Base-by-base conservation (phyloP, 352 stramenopile species). In the Pythium biforme region DNA sequence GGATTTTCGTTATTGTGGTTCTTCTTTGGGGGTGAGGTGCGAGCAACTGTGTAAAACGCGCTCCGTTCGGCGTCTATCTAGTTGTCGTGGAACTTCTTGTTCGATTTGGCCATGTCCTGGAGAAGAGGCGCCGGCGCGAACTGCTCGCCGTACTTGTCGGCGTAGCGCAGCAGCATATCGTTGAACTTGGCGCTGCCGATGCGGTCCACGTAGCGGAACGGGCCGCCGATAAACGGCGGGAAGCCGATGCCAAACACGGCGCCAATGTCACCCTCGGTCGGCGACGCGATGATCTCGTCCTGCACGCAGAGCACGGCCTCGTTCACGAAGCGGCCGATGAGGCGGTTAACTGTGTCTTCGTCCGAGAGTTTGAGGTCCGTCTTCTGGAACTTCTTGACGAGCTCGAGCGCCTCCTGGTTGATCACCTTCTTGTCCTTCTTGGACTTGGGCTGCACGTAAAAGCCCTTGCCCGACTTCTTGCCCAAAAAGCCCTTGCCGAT, bases 201-300 rank as follows among this genome's bases (percentile, higher is more conserved):
- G 59, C 84, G 79, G 81, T 99, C 97, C 19, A 99, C 77, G 62
- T 98, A 96, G 43, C 95, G 86, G 90, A 99, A 99, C 25, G 97
- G 97, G 26, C 97, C 97, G 14, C 97, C 97, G 45, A 96, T 90
- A 85, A 99, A 99, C 45, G 97, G 97, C 31, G 95, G 94, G 78
- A 99, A 99, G 58, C 97, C 97, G 61, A 98, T 98, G 66, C 97
- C 97, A 75, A 99, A 99, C 20, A 99, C 95, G n/a, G 98, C 84
- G 45, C 97, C 97, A 75, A 99, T 99, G 77, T 99, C 97, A 62
- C 96, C 97, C 59, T 98, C 95, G 10, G 92, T 93, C 7, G 97
- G 96, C 52, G 95, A 97, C 51, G 84, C 92, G 70, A 99, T 99
- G 63, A 99, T 98, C 55, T 97, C 96, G 72, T 99, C 97, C 72